These are phyloP conservation scores for Leccinum incarnatum DNA, from an alignment of 768 basidiomycete species.

Conservation along the genomic window DNA sequence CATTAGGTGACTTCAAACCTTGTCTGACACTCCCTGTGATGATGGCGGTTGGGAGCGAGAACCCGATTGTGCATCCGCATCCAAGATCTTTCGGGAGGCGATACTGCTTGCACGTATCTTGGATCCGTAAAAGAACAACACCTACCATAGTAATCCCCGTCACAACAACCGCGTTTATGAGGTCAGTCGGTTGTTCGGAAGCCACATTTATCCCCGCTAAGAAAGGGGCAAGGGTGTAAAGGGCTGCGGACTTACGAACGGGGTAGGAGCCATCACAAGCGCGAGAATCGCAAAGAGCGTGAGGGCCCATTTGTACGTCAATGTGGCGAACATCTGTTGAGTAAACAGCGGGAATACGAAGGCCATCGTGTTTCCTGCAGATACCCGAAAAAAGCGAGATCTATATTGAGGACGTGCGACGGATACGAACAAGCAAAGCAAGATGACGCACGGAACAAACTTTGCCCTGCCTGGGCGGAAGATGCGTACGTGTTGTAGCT, in stretches of 20 bases:
- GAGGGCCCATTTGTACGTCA: constrained; percentile 39
- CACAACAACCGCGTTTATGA: background rate
- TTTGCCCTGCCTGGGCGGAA: constrained; percentile 53
- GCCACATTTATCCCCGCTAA: background rate
- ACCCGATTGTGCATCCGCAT: constrained; percentile 8
- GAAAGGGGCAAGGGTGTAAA: background rate
- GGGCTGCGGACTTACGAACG: constrained; percentile 33
- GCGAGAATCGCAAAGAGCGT: constrained; percentile 36
- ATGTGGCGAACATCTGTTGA: constrained; percentile 41
- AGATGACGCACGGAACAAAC: constrained; percentile 38
- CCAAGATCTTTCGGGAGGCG: constrained; percentile 20
- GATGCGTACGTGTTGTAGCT: constrained; percentile 50
- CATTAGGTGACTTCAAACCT: constrained; percentile 9
- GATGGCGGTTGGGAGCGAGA: background rate
- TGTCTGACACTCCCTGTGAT: background rate
- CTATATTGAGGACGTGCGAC: background rate
- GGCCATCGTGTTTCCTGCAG: constrained; percentile 38
- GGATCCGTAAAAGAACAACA: constrained; percentile 33
- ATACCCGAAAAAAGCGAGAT: background rate
- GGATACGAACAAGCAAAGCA: background rate
- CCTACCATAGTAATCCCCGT: constrained; percentile 6
- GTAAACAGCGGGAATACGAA: constrained; percentile 52
- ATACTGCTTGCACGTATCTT: constrained; percentile 31
- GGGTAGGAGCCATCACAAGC: constrained; percentile 42
- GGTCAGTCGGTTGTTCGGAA: constrained; percentile 2